phyloP scores from a whole-genome alignment of 305 asterid genomes.

The Withania somnifera region DNA sequence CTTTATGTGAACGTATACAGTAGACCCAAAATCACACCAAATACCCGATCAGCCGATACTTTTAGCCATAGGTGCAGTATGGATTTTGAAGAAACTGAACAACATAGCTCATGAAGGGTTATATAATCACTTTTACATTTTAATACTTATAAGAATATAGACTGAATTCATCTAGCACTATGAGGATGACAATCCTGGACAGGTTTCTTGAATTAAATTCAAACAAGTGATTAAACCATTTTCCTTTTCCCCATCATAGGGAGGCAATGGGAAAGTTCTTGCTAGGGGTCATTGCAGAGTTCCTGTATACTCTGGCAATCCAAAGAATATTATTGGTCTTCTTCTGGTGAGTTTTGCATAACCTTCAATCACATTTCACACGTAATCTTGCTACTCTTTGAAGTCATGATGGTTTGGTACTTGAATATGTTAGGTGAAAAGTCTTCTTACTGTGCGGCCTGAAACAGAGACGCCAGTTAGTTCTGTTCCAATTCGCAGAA shows the following conservation, averaged over 20 bases:
- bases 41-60: background rate
- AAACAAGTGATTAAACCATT: background rate
- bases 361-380: background rate
- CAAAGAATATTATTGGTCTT: conserved; percentile 72
- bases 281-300: conserved; percentile 92
- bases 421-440: conserved; percentile 44
- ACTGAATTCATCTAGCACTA: background rate
- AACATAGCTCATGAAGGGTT: background rate
- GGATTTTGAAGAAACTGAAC: background rate
- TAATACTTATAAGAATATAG: background rate
- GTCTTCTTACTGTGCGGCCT: conserved; percentile 78
- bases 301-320: conserved; percentile 72
- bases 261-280: conserved; percentile 77
- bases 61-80: background rate
- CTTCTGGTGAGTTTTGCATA: conserved; percentile 40
- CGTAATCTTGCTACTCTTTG: background rate
- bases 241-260: conserved; percentile 29
- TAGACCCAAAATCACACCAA: background rate
- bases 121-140: background rate
- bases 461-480: conserved; percentile 92
- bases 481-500: conserved; percentile 75
- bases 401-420: too few relatives aligned
- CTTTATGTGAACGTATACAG: background rate
- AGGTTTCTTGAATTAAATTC: background rate
- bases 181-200: background rate